These are phyloP conservation scores for Metschnikowia lochheadii DNA, from an alignment of 805 yeast species.

Conservation along the genomic window DNA sequence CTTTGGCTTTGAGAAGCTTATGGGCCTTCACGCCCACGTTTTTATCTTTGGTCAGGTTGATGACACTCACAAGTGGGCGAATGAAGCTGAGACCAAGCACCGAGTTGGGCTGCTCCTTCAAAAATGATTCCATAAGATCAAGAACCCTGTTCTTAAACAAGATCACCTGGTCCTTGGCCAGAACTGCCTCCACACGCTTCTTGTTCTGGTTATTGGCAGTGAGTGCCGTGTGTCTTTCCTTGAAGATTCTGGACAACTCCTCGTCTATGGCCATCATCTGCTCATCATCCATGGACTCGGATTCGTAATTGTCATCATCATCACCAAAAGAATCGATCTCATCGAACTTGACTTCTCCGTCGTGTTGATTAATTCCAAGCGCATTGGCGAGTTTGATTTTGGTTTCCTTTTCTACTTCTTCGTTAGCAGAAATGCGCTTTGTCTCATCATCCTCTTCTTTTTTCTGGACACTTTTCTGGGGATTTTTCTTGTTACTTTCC, in stretches of 20 bases:
- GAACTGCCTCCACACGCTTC: conserved; percentile 67
- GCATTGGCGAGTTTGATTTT: conserved; percentile 67
- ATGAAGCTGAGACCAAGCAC: conserved; percentile 41
- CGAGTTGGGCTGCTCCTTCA: conserved; percentile 42
- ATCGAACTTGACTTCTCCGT: conserved; percentile 44
- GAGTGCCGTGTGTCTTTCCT: conserved; percentile 71
- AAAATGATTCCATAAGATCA: conserved; percentile 68
- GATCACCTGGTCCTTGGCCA: conserved; percentile 75
- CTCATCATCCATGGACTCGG: conserved; percentile 84
- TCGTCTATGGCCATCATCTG: conserved; percentile 93
- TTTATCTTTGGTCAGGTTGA: conserved; percentile 66
- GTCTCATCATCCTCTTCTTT: conserved; percentile 12
- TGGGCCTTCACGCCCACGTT: conserved; percentile 71
- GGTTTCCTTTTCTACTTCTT: conserved; percentile 40
- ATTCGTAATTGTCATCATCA: conserved; percentile 59
- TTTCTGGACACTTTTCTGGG: neutral
- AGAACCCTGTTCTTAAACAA: conserved; percentile 74
- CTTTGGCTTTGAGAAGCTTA: conserved; percentile 57
- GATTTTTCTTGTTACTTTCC: neutral
- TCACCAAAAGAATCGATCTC: conserved; percentile 36
- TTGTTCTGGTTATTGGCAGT: conserved; percentile 46
- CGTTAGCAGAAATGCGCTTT: conserved; percentile 11
- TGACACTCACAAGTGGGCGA: conserved; percentile 54
- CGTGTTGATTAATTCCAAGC: conserved; percentile 51
- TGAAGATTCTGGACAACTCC: conserved; percentile 77